A percentile compares a stretch with the other conserved stretches of the same genome.
Evolutionary conservation across 345 rosid genomes (phyloP).

Genomic region (Acer saccharum): DNA sequence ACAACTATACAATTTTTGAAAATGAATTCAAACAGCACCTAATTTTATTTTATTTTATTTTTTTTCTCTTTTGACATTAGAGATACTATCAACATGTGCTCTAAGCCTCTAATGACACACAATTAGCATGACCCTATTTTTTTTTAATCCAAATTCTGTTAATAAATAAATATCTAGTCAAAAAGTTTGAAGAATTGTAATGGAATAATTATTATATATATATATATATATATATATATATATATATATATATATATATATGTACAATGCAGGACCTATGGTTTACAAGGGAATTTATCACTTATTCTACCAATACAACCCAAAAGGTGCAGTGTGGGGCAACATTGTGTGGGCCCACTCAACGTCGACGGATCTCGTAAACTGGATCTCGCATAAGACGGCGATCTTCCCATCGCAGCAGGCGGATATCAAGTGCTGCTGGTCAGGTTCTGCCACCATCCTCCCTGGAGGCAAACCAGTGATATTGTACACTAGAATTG

Average conservation of each 20-base stretch:
- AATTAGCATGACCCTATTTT: background rate
- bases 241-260: too few species aligned
- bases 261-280: constrained; percentile 52
- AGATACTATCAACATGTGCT: too few species aligned
- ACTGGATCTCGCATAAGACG: constrained; percentile 56
- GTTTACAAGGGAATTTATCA: constrained; percentile 79
- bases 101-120: too few species aligned
- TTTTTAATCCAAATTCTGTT: background rate
- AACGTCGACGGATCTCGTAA: constrained; percentile 62
- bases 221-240: too few species aligned
- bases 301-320: constrained; percentile 78
- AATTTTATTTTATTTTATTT: too few species aligned
- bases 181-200: background rate
- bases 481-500: constrained; percentile 65
- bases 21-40: too few species aligned
- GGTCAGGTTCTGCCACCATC: constrained; percentile 73
- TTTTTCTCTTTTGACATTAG: too few species aligned
- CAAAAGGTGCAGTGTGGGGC: constrained; percentile 58
- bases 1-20: too few species aligned
- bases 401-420: constrained; percentile 51
- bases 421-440: constrained; percentile 60
- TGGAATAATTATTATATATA: background rate
- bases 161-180: background rate
- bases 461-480: constrained; percentile 45
- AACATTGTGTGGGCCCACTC: constrained; percentile 82